Conservation (phyloP, 495 filamentous ascomycete genomes). For the Penicillium flavigenum region DNA sequence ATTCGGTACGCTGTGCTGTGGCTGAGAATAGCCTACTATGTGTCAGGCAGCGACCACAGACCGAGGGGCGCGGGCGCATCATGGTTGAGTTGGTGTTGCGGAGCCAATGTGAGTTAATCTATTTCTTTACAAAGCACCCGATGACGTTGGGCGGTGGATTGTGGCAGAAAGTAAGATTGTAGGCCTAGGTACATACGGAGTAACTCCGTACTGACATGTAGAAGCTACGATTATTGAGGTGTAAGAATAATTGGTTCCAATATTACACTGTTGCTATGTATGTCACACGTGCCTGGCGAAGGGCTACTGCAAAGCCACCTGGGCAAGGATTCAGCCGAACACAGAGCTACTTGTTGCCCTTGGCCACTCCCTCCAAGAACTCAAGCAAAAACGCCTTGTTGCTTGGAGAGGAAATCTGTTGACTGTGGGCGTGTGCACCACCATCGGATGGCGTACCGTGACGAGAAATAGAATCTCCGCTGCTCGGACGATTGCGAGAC, state of each 20-base stretch:
- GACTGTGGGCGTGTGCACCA: slow-evolving; percentile 44
- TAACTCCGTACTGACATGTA: too few relatives aligned
- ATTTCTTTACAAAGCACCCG: slow-evolving; percentile 19
- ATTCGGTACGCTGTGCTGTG: slow-evolving; percentile 21
- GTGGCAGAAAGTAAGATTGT: slow-evolving; percentile 29
- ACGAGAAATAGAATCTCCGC: slow-evolving; percentile 43
- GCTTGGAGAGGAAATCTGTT: slow-evolving; percentile 58
- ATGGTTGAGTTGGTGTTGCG: slow-evolving; percentile 21
- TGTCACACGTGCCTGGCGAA: not conserved
- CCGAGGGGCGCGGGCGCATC: slow-evolving; percentile 35
- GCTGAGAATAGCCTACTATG: slow-evolving; percentile 36
- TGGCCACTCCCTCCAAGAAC: slow-evolving; percentile 66
- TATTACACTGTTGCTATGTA: slow-evolving; percentile 6
- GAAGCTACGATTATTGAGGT: too few relatives aligned
- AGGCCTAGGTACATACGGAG: too few relatives aligned
- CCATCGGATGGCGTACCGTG: slow-evolving; percentile 41
- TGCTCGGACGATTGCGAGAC: slow-evolving; percentile 33
- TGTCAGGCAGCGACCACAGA: slow-evolving; percentile 31
- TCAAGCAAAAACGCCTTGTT: slow-evolving; percentile 78
- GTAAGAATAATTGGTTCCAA: slow-evolving; percentile 1
- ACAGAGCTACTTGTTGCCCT: slow-evolving; percentile 36
- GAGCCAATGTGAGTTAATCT: slow-evolving; percentile 18
- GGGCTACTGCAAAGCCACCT: not conserved
- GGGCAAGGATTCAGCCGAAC: not conserved
- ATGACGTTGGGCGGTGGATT: slow-evolving; percentile 34